Evolutionary conservation across 2,329 filamentous ascomycete genomes (phyloP), one percentile per base, ranked within the genome.

Genomic region (Lecanicillium sp.): DNA sequence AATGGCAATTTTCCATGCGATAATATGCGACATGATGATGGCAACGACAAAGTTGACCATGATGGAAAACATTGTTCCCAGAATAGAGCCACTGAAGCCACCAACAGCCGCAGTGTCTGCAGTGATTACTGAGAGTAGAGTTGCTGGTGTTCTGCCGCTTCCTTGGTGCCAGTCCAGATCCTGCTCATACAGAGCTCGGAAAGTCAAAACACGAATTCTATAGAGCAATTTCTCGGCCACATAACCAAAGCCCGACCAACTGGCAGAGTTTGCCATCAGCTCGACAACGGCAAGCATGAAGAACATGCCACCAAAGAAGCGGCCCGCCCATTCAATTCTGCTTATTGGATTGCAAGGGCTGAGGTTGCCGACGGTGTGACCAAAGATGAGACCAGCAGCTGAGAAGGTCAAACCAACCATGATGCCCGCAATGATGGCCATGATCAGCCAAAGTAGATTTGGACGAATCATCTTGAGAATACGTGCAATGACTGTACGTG

Each of bases 1-100:
- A 12, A 88, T 59, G 1, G 82, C 82, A 44, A 88, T 85, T 51
- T 77, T 82, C 84, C 83, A 88, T 3, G 80, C 80, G 33, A 88
- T 67, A 32, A 85, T 75, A 45, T 84, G 80, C 0, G 81, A 77
- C 9, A 87, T 53, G 20, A 83, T 73, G 39, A 86, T 78, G 2
- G 78, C 80, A 0, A 73, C 75, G 13, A 85, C 45, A 19, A 86
- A 75, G 54, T 83, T 85, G 45, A 86, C 70, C 3, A 72, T 48
- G 16, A 84, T 80, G 0, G 80, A 78, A 41, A 85, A 75, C 15
- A 84, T 60, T 0, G 78, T 83, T 5, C 83, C 81, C 39, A 86
- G 67, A 29, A 84, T 80, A 5, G 78, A 81, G 9, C 83, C 83
- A 39, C 76, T 83, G 45, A 88, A 70, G 1, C 78, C 80, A 30